These are phyloP conservation scores for Fraxinus cuspidata DNA, from an alignment of 257 asterid species.

Conservation along the genomic window DNA sequence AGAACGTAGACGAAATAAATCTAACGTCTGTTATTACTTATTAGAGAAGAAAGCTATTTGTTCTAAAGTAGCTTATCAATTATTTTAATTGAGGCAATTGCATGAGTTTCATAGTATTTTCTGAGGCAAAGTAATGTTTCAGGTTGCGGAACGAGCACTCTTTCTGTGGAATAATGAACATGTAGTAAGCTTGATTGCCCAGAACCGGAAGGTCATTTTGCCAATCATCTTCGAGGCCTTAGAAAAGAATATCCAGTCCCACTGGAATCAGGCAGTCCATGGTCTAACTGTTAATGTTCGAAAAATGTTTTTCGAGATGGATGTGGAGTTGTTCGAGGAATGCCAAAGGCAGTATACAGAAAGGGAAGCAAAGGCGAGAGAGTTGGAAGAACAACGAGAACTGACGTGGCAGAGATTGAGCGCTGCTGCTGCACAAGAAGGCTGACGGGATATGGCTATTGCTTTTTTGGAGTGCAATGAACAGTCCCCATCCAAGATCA, in stretches of 20 bases:
- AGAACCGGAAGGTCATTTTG: conserved; percentile 56
- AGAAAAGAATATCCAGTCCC: conserved; percentile 67
- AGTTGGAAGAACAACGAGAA: conserved; percentile 57
- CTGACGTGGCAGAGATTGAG: conserved; percentile 71
- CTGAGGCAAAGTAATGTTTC: conserved; percentile 29
- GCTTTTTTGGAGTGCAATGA: conserved; percentile 18
- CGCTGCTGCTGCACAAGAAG: conserved; percentile 51
- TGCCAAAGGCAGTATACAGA: conserved; percentile 60
- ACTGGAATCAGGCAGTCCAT: conserved; percentile 86
- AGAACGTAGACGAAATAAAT: not conserved
- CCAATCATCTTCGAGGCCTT: conserved; percentile 73
- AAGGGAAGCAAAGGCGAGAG: conserved; percentile 49
- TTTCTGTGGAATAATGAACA: conserved; percentile 80
- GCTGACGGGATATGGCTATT: conserved; percentile 22
- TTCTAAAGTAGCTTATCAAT: not conserved
- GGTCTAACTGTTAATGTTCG: conserved; percentile 63
- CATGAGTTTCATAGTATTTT: not conserved
- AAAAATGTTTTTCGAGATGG: conserved; percentile 77
- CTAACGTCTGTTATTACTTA: too few species aligned
- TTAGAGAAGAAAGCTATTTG: conserved; percentile 8
- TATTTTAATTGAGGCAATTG: conserved; percentile 1
- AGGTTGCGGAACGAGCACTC: conserved; percentile 88
- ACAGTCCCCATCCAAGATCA: conserved; percentile 22
- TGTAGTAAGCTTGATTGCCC: conserved; percentile 61
- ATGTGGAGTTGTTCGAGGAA: conserved; percentile 60